Evolutionary conservation across 2,329 filamentous ascomycete genomes (phyloP).

Genomic region (Colletotrichum shisoi): DNA sequence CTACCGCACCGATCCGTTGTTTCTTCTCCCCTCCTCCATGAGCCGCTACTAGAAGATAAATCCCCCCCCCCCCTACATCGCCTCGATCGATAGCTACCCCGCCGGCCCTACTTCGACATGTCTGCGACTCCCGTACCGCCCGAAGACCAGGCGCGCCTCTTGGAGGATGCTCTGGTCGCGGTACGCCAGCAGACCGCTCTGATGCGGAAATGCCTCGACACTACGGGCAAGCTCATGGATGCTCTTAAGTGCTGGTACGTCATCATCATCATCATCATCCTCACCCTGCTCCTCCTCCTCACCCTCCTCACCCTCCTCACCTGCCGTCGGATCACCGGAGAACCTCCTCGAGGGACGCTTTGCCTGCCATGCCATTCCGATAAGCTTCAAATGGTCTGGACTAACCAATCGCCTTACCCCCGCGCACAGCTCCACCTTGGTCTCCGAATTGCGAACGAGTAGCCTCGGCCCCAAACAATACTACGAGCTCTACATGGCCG

Average conservation of each 20-base stretch:
- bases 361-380: neutral
- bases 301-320: too few relatives aligned
- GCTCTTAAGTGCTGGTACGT: constrained; percentile 98
- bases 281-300: too few relatives aligned
- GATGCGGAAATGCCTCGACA: constrained; percentile 98
- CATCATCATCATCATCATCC: constrained; percentile 14
- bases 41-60: constrained; percentile 18
- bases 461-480: constrained; percentile 99
- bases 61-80: constrained; percentile 24
- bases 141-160: constrained; percentile 87
- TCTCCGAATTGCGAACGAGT: constrained; percentile 97
- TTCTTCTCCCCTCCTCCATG: constrained; percentile 24
- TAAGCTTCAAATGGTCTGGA: constrained; percentile 39
- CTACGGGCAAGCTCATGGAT: constrained; percentile 98
- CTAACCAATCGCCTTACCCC: neutral
- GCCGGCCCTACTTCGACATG: constrained; percentile 44
- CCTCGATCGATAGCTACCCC: constrained; percentile 39
- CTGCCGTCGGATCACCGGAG: constrained; percentile 33
- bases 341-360: constrained; percentile 39
- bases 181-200: constrained; percentile 96
- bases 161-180: constrained; percentile 95
- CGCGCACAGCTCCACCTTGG: constrained; percentile 81
- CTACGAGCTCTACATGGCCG: constrained; percentile 99
- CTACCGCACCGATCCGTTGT: constrained; percentile 6
- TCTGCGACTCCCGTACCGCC: constrained; percentile 66